phyloP scores from a whole-genome alignment of 768 basidiomycete genomes.

The Lentinula aciculospora region DNA sequence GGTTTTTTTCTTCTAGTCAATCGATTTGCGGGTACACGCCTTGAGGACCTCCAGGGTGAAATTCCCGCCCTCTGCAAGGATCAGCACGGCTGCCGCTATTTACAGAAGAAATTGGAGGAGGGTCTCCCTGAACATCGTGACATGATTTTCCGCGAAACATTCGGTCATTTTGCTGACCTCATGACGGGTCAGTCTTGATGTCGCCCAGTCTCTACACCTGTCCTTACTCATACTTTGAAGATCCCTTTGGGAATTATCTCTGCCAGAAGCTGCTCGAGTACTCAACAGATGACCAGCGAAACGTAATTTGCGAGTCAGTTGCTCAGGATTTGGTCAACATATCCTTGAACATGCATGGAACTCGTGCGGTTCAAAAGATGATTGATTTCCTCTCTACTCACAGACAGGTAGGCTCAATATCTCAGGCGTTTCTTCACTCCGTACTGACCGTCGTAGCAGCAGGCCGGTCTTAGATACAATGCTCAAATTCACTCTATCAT shows the following conservation, averaged over 20 bases:
- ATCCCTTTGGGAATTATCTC: conserved; percentile 98
- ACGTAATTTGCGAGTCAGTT: conserved; percentile 94
- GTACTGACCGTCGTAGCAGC: conserved; percentile 45
- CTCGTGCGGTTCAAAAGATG: conserved; percentile 99
- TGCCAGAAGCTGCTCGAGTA: conserved; percentile 97
- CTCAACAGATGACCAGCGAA: conserved; percentile 96
- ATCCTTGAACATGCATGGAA: conserved; percentile 99
- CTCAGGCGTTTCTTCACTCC: conserved; percentile 23
- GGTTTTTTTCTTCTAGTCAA: conserved; percentile 56
- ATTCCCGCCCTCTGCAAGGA: conserved; percentile 95
- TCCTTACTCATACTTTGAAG: conserved; percentile 29
- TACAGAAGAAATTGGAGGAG: conserved; percentile 99
- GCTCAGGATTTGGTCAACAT: conserved; percentile 97
- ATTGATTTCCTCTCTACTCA: conserved; percentile 97
- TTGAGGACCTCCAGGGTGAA: conserved; percentile 95
- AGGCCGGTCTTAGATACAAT: conserved; percentile 82
- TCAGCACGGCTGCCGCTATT: conserved; percentile 96
- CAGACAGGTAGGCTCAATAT: conserved; percentile 70
- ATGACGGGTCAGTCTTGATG: conserved; percentile 73
- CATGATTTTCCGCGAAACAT: conserved; percentile 99
- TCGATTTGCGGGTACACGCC: conserved; percentile 90
- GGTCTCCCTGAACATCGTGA: conserved; percentile 93
- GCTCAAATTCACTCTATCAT: conserved; percentile 96
- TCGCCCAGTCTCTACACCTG: neutral
- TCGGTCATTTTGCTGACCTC: conserved; percentile 93